Evolutionary conservation across 192 early-diverging fungal species (phyloP), one percentile per base, ranked within the genome.

Genomic region (Gamsiella multidivaricata): DNA sequence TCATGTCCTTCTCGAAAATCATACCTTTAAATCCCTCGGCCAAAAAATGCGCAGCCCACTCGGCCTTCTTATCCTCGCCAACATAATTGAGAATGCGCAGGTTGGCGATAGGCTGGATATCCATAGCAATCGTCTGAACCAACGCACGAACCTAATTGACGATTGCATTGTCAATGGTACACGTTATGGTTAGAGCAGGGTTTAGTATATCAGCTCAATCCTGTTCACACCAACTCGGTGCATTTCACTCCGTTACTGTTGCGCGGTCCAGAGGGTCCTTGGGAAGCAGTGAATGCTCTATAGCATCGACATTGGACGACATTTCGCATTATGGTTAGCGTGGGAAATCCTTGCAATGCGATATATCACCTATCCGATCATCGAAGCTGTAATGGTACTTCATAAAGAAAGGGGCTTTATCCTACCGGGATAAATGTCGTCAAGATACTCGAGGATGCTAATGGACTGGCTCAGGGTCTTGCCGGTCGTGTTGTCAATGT

Each of bases 21-120:
- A n/a, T 80, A 90, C 89, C 87, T 9, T 81, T 79, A 65, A 96
- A 92, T 1, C 92, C 92, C 14, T 69, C 59, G 0, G 63, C 46
- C 37, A 90, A 80, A 62, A 83, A 87, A 69, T 87, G 70, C 34
- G 76, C 80, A 23, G 86, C 88, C 91, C 88, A 89, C 75, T 94
- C 85, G 73, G 36, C 52, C 62, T 75, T 73, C 73, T 81, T 69
- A 61, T 84, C 65, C 39, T 85, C 87, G 1, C 86, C 88, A 18
- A 91, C 76, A 53, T 91, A 81, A 12, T 84, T 81, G 58, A 93
- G 66, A 1, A 98, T 88, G 37, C 86, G 63, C 64, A 95, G 69
- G 80, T 98, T 98, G 67, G 94, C 91, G 43, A 95, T 61, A 18
- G 96, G 96, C 67, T 96, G 95, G 50, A 91, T 96, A 61, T 96